phyloP scores from a whole-genome alignment of 2,329 filamentous ascomycete genomes.

The Colletotrichum caudatum region DNA sequence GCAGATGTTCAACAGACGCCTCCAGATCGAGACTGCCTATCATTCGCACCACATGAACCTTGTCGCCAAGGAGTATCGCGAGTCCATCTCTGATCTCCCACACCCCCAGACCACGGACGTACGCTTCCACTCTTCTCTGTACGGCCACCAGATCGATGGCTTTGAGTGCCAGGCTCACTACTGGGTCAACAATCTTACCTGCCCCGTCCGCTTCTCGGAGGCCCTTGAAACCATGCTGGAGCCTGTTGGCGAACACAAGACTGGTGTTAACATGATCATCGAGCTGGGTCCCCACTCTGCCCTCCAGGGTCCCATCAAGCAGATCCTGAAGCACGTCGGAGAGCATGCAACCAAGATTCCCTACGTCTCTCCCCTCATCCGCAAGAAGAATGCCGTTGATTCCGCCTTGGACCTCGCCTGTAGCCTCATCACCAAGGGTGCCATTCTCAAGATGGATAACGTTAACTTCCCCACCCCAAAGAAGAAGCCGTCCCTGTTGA shows the following conservation, averaged over 20 bases:
- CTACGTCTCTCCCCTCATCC: slow-evolving; percentile 61
- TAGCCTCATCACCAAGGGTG: slow-evolving; percentile 60
- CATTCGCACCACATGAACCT: slow-evolving; percentile 67
- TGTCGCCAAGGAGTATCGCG: slow-evolving; percentile 52
- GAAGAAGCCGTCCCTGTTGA: slow-evolving; percentile 48
- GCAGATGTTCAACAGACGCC: slow-evolving; percentile 60
- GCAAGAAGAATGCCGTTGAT: slow-evolving; percentile 63
- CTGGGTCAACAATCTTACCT: slow-evolving; percentile 60
- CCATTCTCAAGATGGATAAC: slow-evolving; percentile 56
- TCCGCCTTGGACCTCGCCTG: slow-evolving; percentile 59
- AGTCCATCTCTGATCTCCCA: slow-evolving; percentile 56
- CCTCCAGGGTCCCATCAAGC: slow-evolving; percentile 62
- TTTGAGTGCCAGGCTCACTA: slow-evolving; percentile 50
- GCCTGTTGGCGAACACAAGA: slow-evolving; percentile 50
- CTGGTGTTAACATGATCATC: slow-evolving; percentile 58
- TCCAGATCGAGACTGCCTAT: slow-evolving; percentile 64
- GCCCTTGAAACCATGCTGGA: slow-evolving; percentile 53
- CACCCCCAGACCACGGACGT: slow-evolving; percentile 51
- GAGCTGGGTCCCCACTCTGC: slow-evolving; percentile 64
- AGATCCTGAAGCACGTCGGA: slow-evolving; percentile 60
- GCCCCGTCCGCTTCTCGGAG: slow-evolving; percentile 59
- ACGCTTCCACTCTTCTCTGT: slow-evolving; percentile 61
- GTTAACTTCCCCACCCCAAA: slow-evolving; percentile 59
- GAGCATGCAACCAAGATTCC: slow-evolving; percentile 54
- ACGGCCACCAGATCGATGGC: slow-evolving; percentile 55